Percentiles rank a stretch among this genome's conserved stretches.
phyloP scores from a whole-genome alignment of 371 early-diverging fungal species.

The Rhizopus delemar region DNA sequence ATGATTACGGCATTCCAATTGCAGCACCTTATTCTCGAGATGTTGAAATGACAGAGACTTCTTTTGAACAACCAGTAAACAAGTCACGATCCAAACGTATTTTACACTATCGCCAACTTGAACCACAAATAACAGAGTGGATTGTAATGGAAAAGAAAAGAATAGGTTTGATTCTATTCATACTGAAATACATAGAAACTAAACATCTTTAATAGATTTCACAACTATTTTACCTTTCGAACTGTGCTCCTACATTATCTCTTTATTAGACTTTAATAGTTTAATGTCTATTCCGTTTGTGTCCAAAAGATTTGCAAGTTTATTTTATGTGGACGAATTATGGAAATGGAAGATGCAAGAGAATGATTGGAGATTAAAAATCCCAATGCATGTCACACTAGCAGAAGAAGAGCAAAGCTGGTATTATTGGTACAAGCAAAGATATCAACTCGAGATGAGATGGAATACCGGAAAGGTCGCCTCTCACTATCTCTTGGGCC shows the following conservation, averaged over 20 bases:
- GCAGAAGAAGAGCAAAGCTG: constrained; percentile 27
- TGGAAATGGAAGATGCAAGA: constrained; percentile 23
- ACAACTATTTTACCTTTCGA: constrained; percentile 27
- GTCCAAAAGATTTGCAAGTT: constrained; percentile 17
- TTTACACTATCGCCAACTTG: constrained; percentile 14
- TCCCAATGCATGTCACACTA: constrained; percentile 10
- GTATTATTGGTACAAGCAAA: constrained; percentile 37
- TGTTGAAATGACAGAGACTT: constrained; percentile 18
- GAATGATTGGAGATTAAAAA: constrained; percentile 22
- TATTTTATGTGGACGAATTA: constrained; percentile 27
- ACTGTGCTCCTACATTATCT: constrained; percentile 29
- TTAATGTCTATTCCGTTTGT: constrained; percentile 23
- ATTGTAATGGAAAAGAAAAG: constrained; percentile 2
- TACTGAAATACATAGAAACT: constrained; percentile 1
- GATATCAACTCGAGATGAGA: constrained; percentile 29
- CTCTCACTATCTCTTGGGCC: constrained; percentile 63
- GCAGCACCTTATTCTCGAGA: constrained; percentile 14
- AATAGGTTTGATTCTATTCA: constrained; percentile 9
- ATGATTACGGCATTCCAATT: constrained; percentile 19
- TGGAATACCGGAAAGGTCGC: constrained; percentile 42
- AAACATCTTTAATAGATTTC: constrained; percentile 14
- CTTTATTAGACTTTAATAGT: constrained; percentile 27
- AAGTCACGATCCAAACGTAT: constrained; percentile 15
- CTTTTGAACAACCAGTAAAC: constrained; percentile 1
- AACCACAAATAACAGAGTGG: constrained; percentile 10